Evolutionary conservation across 441 rosid genomes (phyloP), one percentile per base, ranked within the genome.

Genomic region (Mallotus repandus): DNA sequence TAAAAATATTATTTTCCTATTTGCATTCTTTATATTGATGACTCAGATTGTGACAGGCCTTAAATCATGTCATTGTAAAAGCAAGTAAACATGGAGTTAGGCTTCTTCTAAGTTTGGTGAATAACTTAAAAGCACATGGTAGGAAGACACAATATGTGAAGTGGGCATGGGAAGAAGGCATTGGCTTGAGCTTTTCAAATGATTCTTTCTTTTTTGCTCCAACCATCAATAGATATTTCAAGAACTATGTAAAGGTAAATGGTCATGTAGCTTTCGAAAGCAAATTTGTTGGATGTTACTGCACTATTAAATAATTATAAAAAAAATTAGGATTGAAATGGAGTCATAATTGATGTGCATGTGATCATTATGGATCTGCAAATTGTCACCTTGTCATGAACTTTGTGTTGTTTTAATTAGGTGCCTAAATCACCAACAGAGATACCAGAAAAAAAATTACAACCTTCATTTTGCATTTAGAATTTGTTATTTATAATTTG

Each of bases 151-250:
- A 91, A 77, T 93, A 95, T 43, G 98, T 95, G 66, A 85, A 90
- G 29, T 95, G 99, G 98, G 99, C 97, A 13, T 89, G 94, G 97
- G 84, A 91, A 74, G 99, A 93, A 84, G 98, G 99, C 45, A 53
- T 90, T 78, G 98, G 91, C 66, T 83, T 93, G 85, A 93, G 96
- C 82, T 88, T 97, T 0, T 91, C 93, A 12, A 93, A 95, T 71
- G 99, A 95, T 83, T 93, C 98, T 18, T 95, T 95, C 94, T 94
- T 87, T 85, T 95, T 82, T 46, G 98, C 91, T 83, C 98, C 99
- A 65, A 88, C 97, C 73, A 90, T 90, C 84, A 91, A 90, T 72
- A 88, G 74, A 78, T 93, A 90, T 84, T 95, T 89, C 86, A 95
- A 89, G 90, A 81, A 87, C 71, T 90, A 93, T 70, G 82, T 91